Conservation (phyloP, 2,329 filamentous ascomycete species). For the Kalaharituber pfeilii region DNA sequence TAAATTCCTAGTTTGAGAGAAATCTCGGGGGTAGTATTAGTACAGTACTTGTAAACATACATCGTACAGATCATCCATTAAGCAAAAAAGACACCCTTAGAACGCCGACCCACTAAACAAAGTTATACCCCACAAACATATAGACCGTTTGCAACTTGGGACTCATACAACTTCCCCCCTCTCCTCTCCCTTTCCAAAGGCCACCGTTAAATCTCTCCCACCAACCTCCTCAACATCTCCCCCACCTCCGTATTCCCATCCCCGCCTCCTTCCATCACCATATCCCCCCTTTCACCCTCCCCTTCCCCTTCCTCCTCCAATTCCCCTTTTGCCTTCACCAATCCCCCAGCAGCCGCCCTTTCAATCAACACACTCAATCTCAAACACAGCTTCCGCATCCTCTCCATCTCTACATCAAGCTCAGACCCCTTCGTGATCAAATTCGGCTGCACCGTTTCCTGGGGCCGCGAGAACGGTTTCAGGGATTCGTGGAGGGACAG, state of each 20-base stretch:
- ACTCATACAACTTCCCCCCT: no score
- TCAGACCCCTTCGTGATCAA: conserved; percentile 47
- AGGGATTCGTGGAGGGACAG: conserved; percentile 35
- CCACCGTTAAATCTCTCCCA: neutral
- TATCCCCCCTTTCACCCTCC: neutral
- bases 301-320: neutral
- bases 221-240: neutral
- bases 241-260: neutral
- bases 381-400: conserved; percentile 45
- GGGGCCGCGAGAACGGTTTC: conserved; percentile 33
- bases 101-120: no score
- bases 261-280: neutral
- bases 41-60: no score
- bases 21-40: no score
- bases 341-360: conserved; percentile 18
- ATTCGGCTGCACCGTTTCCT: conserved; percentile 42
- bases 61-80: no score
- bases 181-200: no score
- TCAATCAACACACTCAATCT: conserved; percentile 31
- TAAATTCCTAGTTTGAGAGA: no score
- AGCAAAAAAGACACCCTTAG: no score
- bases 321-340: neutral
- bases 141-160: no score
- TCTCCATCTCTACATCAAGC: conserved; percentile 47
- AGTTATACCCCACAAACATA: no score